Conservation (phyloP, 768 basidiomycete species). For the Boletus huronensis region DNA sequence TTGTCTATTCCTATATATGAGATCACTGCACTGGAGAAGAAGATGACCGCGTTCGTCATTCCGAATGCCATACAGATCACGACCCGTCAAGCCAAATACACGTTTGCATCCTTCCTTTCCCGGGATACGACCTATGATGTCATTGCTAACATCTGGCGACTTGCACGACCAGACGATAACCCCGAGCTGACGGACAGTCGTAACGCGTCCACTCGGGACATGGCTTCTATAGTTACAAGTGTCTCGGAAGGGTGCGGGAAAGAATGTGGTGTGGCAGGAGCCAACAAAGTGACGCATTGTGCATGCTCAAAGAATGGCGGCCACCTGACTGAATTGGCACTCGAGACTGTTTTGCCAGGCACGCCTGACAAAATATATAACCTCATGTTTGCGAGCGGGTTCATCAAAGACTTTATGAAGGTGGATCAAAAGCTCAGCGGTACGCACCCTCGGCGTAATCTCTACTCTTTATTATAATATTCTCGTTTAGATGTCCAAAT, state of each 20-base stretch:
- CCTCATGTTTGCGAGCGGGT: constrained; percentile 93
- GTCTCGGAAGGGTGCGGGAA: constrained; percentile 16
- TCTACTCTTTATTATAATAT: not conserved
- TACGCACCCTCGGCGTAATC: constrained; percentile 35
- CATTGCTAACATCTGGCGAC: constrained; percentile 92
- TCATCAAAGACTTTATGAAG: constrained; percentile 90
- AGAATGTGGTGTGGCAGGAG: constrained; percentile 7
- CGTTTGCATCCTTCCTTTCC: constrained; percentile 94
- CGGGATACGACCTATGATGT: constrained; percentile 96
- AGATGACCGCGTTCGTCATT: constrained; percentile 96
- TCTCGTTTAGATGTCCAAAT: constrained; percentile 78
- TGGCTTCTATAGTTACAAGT: constrained; percentile 15
- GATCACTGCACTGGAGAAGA: constrained; percentile 85
- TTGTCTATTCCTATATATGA: constrained; percentile 86
- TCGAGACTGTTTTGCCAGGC: constrained; percentile 81
- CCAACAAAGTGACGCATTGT: constrained; percentile 65
- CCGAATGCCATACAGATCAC: constrained; percentile 93
- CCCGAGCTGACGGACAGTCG: constrained; percentile 27
- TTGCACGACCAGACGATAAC: constrained; percentile 68
- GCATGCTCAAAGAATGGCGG: constrained; percentile 64
- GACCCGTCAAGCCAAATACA: constrained; percentile 80
- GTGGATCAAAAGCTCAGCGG: constrained; percentile 87
- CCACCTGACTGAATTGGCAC: constrained; percentile 69
- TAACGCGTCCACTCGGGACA: constrained; percentile 16
- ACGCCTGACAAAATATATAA: constrained; percentile 95